A percentile compares a stretch with the other conserved stretches of the same genome.
Evolutionary conservation across 2,329 filamentous ascomycete species (phyloP).

Genomic region (Fulvia fulva): DNA sequence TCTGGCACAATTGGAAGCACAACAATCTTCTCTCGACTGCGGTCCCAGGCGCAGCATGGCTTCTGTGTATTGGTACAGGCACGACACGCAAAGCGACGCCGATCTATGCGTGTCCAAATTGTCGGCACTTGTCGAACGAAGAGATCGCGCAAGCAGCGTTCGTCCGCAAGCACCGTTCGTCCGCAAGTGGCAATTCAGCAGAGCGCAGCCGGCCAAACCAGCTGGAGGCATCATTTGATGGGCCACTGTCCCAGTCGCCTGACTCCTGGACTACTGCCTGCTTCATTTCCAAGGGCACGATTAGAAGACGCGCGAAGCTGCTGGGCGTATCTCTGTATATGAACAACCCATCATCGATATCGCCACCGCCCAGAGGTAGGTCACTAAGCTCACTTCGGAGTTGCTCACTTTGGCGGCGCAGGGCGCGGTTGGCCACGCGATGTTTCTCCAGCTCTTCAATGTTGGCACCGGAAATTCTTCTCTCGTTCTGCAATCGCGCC

Average conservation of each 20-base stretch:
- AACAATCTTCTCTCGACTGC: too few relatives aligned
- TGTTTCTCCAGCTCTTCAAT: not conserved
- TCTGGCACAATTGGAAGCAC: too few relatives aligned
- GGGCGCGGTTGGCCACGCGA: not conserved
- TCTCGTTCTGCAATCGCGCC: not conserved
- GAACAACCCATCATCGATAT: not conserved
- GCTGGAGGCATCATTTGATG: not conserved
- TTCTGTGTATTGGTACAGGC: too few relatives aligned
- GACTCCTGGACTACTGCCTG: not conserved
- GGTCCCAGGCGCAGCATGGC: too few relatives aligned
- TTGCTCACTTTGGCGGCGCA: not conserved
- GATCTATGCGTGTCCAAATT: too few relatives aligned
- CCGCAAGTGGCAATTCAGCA: not conserved
- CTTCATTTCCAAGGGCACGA: not conserved
- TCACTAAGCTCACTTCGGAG: not conserved
- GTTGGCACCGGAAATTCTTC: not conserved
- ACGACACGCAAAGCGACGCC: too few relatives aligned
- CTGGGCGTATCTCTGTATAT: not conserved
- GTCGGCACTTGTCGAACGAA: too few relatives aligned
- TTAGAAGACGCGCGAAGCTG: not conserved
- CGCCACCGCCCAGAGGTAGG: not conserved
- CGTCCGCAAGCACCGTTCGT: too few relatives aligned
- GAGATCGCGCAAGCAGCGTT: too few relatives aligned
- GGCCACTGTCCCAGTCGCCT: not conserved
- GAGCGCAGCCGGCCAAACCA: not conserved